A percentile compares a stretch with the other conserved stretches of the same genome.
Evolutionary conservation across 257 asterid genomes (phyloP).

Genomic region (Craterostigma plantagineum): DNA sequence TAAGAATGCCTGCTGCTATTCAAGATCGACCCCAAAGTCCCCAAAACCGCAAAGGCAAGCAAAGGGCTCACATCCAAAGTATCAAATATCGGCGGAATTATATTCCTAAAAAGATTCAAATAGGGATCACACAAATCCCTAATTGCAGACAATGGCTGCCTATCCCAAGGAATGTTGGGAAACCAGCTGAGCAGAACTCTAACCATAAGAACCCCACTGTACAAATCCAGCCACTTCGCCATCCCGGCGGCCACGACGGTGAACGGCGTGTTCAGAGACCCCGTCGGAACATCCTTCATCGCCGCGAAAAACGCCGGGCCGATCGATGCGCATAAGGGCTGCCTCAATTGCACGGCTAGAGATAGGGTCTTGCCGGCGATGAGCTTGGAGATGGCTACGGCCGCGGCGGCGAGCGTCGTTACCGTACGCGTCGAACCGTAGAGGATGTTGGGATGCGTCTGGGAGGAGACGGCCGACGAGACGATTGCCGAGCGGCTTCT

Average conservation of each 20-base stretch:
- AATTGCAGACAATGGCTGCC: constrained; percentile 78
- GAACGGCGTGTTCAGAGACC: constrained; percentile 60
- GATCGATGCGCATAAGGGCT: constrained; percentile 24
- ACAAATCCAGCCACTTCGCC: constrained; percentile 81
- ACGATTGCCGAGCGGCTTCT: too few species aligned
- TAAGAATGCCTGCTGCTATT: constrained; percentile 19
- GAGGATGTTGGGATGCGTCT: constrained; percentile 17
- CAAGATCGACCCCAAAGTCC: constrained; percentile 53
- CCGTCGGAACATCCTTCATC: constrained; percentile 17
- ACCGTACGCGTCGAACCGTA: constrained; percentile 64
- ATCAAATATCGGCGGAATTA: constrained; percentile 67
- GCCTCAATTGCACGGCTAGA: constrained; percentile 21
- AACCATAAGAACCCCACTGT: constrained; percentile 81
- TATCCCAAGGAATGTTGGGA: constrained; percentile 93
- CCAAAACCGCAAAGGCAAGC: constrained; percentile 73
- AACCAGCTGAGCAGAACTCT: constrained; percentile 91
- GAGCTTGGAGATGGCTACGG: constrained; percentile 30
- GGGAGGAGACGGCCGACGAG: not conserved
- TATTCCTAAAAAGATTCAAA: constrained; percentile 70
- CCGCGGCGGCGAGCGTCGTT: constrained; percentile 36
- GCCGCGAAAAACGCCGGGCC: constrained; percentile 91
- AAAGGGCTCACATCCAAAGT: constrained; percentile 79
- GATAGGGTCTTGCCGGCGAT: constrained; percentile 17
- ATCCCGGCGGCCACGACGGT: constrained; percentile 88
- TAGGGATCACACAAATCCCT: constrained; percentile 94